A percentile compares a stretch with the other conserved stretches of the same genome.
These are phyloP conservation scores for Pascua sp. DNA, from an alignment of 1,284 basidiomycete species.

Conservation along the genomic window DNA sequence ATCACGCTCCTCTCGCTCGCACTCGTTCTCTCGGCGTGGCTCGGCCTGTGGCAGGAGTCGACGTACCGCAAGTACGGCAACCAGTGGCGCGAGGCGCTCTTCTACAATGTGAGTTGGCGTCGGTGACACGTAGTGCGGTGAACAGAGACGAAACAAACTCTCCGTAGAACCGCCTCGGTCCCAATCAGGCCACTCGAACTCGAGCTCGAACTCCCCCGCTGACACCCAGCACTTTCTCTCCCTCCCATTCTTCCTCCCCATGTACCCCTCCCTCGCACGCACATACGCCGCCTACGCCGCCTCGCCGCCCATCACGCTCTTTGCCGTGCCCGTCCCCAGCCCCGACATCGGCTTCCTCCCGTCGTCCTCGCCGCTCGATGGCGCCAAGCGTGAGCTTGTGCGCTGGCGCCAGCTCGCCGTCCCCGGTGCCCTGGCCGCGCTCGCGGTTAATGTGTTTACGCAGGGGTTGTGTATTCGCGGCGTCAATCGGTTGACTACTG, in stretches of 20 bases:
- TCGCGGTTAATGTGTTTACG: slow-evolving; percentile 74
- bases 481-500: slow-evolving; percentile 74
- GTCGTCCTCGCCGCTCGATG: not conserved
- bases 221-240: slow-evolving; percentile 57
- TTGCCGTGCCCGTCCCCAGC: slow-evolving; percentile 27
- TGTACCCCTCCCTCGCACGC: slow-evolving; percentile 58
- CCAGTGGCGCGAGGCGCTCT: slow-evolving; percentile 83
- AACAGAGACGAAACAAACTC: no score
- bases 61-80: slow-evolving; percentile 70
- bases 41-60: slow-evolving; percentile 82
- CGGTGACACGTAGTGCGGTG: no score
- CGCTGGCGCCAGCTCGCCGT: slow-evolving; percentile 45
- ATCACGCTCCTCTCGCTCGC: slow-evolving; percentile 71
- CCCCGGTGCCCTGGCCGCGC: slow-evolving; percentile 63
- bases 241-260: slow-evolving; percentile 68
- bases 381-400: slow-evolving; percentile 4
- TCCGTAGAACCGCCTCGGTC: no score
- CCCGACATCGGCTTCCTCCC: slow-evolving; percentile 1
- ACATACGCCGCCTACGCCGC: slow-evolving; percentile 37
- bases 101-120: slow-evolving; percentile 57
- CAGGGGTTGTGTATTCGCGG: slow-evolving; percentile 87
- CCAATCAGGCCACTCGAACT: no score
- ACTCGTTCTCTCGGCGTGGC: slow-evolving; percentile 72
- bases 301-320: slow-evolving; percentile 35
- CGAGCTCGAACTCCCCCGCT: not conserved